Percentiles rank a stretch among this genome's conserved stretches.
Evolutionary conservation across 2,329 filamentous ascomycete species (phyloP).

Genomic region (Calonectria naviculata): DNA sequence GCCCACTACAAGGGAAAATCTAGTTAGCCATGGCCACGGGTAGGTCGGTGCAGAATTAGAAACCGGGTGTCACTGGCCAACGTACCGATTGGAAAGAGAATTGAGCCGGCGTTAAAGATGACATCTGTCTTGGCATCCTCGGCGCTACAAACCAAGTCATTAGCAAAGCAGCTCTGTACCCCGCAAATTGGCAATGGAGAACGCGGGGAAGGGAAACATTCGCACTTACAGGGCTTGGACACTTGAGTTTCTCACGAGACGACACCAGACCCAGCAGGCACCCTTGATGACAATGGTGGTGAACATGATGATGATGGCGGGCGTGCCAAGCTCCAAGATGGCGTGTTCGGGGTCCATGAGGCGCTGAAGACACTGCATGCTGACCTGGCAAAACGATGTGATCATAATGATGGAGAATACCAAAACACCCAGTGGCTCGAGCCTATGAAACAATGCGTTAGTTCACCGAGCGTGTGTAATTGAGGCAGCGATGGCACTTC

Average conservation of each 20-base stretch:
- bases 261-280: conserved; percentile 88
- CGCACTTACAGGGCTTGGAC: conserved; percentile 77
- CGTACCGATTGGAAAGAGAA: conserved; percentile 81
- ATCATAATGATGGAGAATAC: conserved; percentile 91
- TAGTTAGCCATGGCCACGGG: conserved; percentile 22
- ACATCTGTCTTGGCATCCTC: conserved; percentile 76
- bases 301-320: conserved; percentile 84
- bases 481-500: background rate
- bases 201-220: background rate
- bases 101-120: conserved; percentile 90
- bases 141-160: conserved; percentile 46
- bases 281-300: conserved; percentile 85
- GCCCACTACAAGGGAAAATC: conserved; percentile 60
- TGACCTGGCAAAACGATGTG: conserved; percentile 84
- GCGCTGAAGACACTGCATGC: conserved; percentile 74
- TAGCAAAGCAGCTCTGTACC: conserved; percentile 23
- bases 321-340: conserved; percentile 77
- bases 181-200: conserved; percentile 6
- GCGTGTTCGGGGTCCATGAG: conserved; percentile 70
- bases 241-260: conserved; percentile 85
- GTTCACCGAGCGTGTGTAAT: background rate
- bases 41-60: background rate
- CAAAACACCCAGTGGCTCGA: conserved; percentile 84
- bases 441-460: conserved; percentile 52
- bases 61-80: conserved; percentile 16